Evolutionary conservation across 306 rosid species (phyloP), one percentile per base, ranked within the genome.

Genomic region (Casuarina glauca): DNA sequence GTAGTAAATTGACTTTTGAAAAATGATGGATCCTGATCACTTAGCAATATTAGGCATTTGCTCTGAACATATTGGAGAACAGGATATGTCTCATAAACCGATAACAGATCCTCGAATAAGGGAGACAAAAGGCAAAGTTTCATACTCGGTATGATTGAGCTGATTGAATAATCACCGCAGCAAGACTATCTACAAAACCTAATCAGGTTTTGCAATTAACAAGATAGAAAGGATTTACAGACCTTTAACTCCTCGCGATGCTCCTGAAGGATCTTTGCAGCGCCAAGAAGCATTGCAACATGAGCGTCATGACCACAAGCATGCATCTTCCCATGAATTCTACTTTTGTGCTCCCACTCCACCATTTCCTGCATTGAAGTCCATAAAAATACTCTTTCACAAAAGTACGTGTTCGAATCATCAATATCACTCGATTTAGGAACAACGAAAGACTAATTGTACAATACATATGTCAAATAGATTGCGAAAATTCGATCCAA

Each of bases 301-400:
- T 92, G 98, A 44, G 91, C 96, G 82, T 94, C 98, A 79, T 94
- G 98, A 52, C 98, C 98, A 75, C 97, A 94, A 1, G 92, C 95
- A n/a, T 94, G 98, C 98, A 94, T 92, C 79, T 92, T 90, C 81
- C 97, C 98, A 4, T 86, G 79, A 70, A 80, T 52, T 83, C 85
- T 92, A 87, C 98, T 94, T 91, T 92, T 90, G 79, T 88, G 92
- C 82, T 89, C 92, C 97, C 97, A 92, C 86, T 92, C 98, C 87
- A 91, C 89, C 97, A 89, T 44, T 92, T 95, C 98, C 98, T 90
- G 72, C 46, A 62, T 36, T 45, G 45, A 57, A 75, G 68, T 66
- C 64, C 62, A 68, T 15, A 74, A 39, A 19, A 15, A 19, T 26
- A 10, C 9, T 20, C 26, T 58, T 15, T 41, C 35, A 39, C 73